Conservation (phyloP, 2,329 filamentous ascomycete species). For the Akanthomyces dipterigenus region DNA sequence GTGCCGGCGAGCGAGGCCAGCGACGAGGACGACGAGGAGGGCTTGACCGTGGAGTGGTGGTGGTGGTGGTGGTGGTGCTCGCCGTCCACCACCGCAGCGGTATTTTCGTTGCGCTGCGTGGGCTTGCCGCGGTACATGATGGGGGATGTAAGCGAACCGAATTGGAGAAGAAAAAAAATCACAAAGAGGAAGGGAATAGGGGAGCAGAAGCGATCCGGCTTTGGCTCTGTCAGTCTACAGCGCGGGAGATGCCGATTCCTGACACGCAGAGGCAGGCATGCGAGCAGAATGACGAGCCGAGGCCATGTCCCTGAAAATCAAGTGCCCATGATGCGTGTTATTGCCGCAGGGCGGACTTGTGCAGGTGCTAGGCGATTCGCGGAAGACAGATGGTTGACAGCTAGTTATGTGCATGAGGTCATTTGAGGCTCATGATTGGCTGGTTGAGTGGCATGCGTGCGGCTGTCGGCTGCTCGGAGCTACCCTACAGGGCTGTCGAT, state of each 20-base stretch:
- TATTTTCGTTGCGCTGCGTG: not conserved
- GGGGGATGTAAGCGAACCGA: not conserved
- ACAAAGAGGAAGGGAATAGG: not conserved
- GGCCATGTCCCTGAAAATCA: not conserved
- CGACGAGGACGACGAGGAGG: not conserved
- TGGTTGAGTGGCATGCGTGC: not conserved
- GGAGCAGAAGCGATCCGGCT: not conserved
- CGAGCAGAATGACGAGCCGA: not conserved
- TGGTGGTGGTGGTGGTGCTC: not conserved
- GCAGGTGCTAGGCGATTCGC: not conserved
- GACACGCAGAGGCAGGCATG: not conserved
- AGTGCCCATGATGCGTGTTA: not conserved
- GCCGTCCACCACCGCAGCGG: not conserved
- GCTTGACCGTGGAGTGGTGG: not conserved
- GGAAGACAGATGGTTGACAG: not conserved
- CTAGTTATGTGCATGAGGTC: not conserved
- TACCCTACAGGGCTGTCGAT: not conserved
- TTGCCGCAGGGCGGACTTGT: not conserved
- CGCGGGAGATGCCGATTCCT: not conserved
- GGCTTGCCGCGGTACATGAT: conserved; percentile 1
- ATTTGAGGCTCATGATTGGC: not conserved
- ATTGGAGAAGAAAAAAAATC: not conserved
- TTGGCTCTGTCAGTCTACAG: not conserved
- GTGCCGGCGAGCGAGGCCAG: not conserved
- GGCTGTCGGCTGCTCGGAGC: too few relatives aligned